Evolutionary conservation across 2,329 filamentous ascomycete genomes (phyloP).

Genomic region (Botrytis paeoniae): DNA sequence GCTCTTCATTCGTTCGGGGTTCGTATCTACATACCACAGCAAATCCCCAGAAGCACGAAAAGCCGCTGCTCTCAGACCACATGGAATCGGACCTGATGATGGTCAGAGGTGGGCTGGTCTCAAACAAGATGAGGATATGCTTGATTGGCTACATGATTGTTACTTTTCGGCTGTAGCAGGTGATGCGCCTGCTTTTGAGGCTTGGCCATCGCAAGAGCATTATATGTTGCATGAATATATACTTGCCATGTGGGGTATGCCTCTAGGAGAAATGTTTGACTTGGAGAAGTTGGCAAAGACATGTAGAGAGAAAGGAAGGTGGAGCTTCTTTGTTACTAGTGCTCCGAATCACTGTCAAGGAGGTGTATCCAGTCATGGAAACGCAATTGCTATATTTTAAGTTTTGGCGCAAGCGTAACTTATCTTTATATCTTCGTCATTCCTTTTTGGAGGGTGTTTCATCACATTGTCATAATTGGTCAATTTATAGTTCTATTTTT

Average conservation of each 20-base stretch:
- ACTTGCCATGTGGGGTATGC: slow-evolving; percentile 38
- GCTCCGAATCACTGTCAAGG: slow-evolving; percentile 45
- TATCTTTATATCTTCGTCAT: background rate
- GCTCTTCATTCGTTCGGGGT: slow-evolving; percentile 50
- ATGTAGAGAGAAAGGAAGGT: slow-evolving; percentile 35
- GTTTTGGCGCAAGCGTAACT: no score
- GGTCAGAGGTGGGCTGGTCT: slow-evolving; percentile 46
- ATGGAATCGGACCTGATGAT: slow-evolving; percentile 40
- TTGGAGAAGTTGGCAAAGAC: slow-evolving; percentile 35
- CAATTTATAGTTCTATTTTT: background rate
- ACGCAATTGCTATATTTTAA: slow-evolving; percentile 46
- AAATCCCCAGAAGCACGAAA: slow-evolving; percentile 40
- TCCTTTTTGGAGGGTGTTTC: background rate
- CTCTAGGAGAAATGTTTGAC: slow-evolving; percentile 38
- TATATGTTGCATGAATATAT: slow-evolving; percentile 37
- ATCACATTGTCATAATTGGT: background rate
- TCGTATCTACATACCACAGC: slow-evolving; percentile 40
- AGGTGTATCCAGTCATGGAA: slow-evolving; percentile 48
- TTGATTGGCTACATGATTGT: slow-evolving; percentile 44
- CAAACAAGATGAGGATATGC: slow-evolving; percentile 45
- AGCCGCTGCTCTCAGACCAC: slow-evolving; percentile 41
- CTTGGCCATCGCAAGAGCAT: slow-evolving; percentile 34
- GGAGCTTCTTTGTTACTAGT: slow-evolving; percentile 38
- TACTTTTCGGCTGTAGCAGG: slow-evolving; percentile 45
- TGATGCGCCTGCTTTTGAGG: slow-evolving; percentile 45